Conservation (phyloP, 2,329 filamentous ascomycete species). For the Aureobasidium sp. region DNA sequence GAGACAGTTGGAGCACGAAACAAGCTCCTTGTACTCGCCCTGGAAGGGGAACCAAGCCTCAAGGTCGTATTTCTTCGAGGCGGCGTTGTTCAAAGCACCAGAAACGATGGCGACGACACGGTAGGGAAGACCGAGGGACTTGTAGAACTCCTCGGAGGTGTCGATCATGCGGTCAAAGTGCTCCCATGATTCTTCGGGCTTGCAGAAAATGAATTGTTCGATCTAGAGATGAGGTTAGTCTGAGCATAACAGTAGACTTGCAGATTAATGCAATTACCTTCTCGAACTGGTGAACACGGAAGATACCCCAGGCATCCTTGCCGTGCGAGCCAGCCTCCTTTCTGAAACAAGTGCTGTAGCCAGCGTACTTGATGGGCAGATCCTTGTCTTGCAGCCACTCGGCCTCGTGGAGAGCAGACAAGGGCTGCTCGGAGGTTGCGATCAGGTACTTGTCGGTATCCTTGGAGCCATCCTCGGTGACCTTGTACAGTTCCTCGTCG, state of each 20-base stretch:
- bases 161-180: constrained; percentile 89
- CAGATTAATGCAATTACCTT: constrained; percentile 49
- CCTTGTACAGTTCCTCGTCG: constrained; percentile 97
- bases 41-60: constrained; percentile 97
- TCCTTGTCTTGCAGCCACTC: constrained; percentile 86
- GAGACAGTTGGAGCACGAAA: constrained; percentile 95
- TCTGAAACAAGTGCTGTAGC: constrained; percentile 91
- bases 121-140: constrained; percentile 82
- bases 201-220: constrained; percentile 72
- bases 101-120: constrained; percentile 90
- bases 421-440: constrained; percentile 88
- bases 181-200: constrained; percentile 88
- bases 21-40: constrained; percentile 95
- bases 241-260: background rate
- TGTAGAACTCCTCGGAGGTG: constrained; percentile 89
- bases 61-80: constrained; percentile 88
- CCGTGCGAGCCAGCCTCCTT: constrained; percentile 91
- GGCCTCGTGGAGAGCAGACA: constrained; percentile 78
- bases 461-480: constrained; percentile 68
- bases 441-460: constrained; percentile 79
- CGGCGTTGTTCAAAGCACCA: constrained; percentile 86
- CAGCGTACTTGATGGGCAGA: constrained; percentile 79
- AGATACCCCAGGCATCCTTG: constrained; percentile 94
- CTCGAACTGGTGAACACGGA: constrained; percentile 96
- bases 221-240: constrained; percentile 32